Evolutionary conservation across 2,329 filamentous ascomycete species (phyloP), one percentile per base, ranked within the genome.

Genomic region (Exophiala dermatitidis): DNA sequence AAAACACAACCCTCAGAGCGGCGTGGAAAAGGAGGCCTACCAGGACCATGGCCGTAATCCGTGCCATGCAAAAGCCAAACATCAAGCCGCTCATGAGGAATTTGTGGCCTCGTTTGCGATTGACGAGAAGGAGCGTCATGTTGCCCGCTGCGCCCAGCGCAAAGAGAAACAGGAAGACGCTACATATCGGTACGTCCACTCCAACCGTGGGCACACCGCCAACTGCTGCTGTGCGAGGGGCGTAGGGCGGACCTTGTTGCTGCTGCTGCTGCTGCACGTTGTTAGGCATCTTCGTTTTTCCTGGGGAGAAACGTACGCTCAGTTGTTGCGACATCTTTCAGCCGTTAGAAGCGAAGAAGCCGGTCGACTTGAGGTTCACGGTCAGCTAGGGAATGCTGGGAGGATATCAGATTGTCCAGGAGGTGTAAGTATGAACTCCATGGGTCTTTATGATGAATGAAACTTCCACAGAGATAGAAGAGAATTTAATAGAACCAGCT

Each of bases 101-200:
- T 53, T 77, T 77, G 63, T 76, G 72, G 7, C 68, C 68, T 37
- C 65, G 63, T 12, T 63, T 63, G 12, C 59, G 63, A 60, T 78
- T 79, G 8, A 62, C 57, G 40, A 68, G 69, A 54, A 77, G 70
- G 3, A 76, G 67, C 4, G 68, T 69, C 57, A 77, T 74, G 58
- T 77, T 71, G 10, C 64, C 60, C 8, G 64, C 66, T 4, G 72
- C 76, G 10, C 66, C 71, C 19, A 62, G 41, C 37, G 75, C 60
- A 63, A 74, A 79, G 32, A 74, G 64, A 38, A 69, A 66, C 9
- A 89, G 67, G 58, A 90, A 79, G 52, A 87, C 77, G 48, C 77
- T 74, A 56, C 74, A 79, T 65, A 89, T 76, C 33, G 85, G 83
- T 8, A 63, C 54, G 51, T 63, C 61, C 8, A 57, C 48, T 2